Evolutionary conservation across 371 early-diverging fungal genomes (phyloP), one percentile per base, ranked within the genome.

Genomic region (Mortierella sp.): DNA sequence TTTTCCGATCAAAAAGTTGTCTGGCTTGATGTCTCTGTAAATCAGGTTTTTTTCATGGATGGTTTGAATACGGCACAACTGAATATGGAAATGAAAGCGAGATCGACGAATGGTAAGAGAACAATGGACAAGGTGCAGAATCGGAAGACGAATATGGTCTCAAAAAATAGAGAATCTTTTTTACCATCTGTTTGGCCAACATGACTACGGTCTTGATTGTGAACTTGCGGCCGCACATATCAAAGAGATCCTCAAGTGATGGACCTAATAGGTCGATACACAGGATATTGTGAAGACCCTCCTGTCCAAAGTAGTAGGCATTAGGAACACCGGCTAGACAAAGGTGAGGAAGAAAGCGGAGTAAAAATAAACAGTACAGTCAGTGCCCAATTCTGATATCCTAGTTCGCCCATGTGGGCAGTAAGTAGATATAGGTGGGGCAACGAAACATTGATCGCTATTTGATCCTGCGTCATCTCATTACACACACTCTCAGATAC

Each of bases 21-120:
- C 99, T 28, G 99, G 99, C 85, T 99, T 99, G 78, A 99, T 99
- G 85, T 99, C 99, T 68, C 99, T 92, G 86, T 99, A 99, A 62
- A 99, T 96, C 75, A 98, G 87, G 83, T 97, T 96, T 85, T 94
- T 93, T 76, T 98, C 97, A 84, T 99, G 99, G 62, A 99, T 93
- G 20, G 93, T 91, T 88, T 99, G 99, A 32, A 99, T 93, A 62
- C 96, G 90, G 32, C 89, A 90, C 40, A 99, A 87, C 95, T 95
- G 64, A 22, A 62, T 39, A 35, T n/a, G 32, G 37, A 49, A n/a
- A 22, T 35, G 35, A 35, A 35, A 30, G 11, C 9, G 22, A n/a
- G 14, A 63, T 26, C 26, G 37, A 35, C 3, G 22, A 57, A 35
- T 5, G 24, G 54, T 14, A 43, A 8, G 35, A 58, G 22, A n/a